Conservation (phyloP, 2,329 filamentous ascomycete genomes). For the Tolypocladium capitatum region DNA sequence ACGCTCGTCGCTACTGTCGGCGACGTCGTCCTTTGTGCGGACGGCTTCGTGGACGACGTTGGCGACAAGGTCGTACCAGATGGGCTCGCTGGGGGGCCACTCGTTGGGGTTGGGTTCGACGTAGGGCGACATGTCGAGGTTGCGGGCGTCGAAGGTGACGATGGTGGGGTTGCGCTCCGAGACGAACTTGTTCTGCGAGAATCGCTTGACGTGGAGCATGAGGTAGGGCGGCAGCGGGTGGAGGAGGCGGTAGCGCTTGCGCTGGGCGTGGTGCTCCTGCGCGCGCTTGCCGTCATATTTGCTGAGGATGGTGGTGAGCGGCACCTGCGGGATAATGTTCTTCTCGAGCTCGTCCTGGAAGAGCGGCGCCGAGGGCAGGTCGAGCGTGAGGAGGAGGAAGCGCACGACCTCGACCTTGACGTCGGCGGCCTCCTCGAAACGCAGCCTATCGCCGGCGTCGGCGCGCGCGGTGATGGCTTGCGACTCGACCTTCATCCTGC, state of each 20-base stretch:
- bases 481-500: slow-evolving; percentile 79
- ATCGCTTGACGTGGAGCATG: slow-evolving; percentile 91
- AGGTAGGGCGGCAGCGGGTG: slow-evolving; percentile 87
- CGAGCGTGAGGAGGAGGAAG: slow-evolving; percentile 85
- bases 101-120: slow-evolving; percentile 72
- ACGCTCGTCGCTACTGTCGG: slow-evolving; percentile 72
- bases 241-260: slow-evolving; percentile 77
- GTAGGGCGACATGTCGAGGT: slow-evolving; percentile 79
- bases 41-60: slow-evolving; percentile 87
- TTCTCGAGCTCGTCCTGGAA: slow-evolving; percentile 91
- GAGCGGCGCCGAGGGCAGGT: slow-evolving; percentile 79
- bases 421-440: slow-evolving; percentile 80
- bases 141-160: slow-evolving; percentile 78
- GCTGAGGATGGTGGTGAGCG: slow-evolving; percentile 66
- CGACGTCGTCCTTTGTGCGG: slow-evolving; percentile 66
- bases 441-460: slow-evolving; percentile 72
- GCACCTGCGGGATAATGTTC: slow-evolving; percentile 92
- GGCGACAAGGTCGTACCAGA: slow-evolving; percentile 89
- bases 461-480: slow-evolving; percentile 88
- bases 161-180: slow-evolving; percentile 94
- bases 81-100: slow-evolving; percentile 63
- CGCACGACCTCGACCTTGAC: slow-evolving; percentile 66
- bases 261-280: slow-evolving; percentile 79
- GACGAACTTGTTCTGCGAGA: slow-evolving; percentile 93
- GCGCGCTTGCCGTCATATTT: slow-evolving; percentile 87